Percentiles rank a stretch among this genome's conserved stretches.
phyloP scores from a whole-genome alignment of 441 rosid genomes.

The Erodium trifolium region DNA sequence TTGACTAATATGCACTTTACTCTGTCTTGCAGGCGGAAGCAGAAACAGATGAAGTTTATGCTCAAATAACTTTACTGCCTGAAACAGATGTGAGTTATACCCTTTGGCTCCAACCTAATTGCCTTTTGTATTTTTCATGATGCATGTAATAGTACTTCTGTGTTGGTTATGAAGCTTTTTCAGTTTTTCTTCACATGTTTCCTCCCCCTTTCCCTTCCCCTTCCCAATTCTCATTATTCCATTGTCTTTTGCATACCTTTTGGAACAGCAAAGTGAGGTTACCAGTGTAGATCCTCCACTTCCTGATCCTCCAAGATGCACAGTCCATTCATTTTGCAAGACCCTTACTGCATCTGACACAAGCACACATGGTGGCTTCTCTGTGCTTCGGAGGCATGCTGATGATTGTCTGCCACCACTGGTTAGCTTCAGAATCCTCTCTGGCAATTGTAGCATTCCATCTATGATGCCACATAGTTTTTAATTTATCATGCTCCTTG shows the following conservation, averaged over 20 bases:
- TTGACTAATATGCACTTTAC: background rate
- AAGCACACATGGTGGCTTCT: conserved; percentile 90
- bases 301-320: conserved; percentile 47
- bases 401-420: conserved; percentile 96
- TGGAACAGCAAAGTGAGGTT: conserved; percentile 62
- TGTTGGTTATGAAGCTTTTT: background rate
- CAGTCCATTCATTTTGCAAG: no score
- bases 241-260: background rate
- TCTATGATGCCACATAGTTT: background rate
- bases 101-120: conserved; percentile 8
- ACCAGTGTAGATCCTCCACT: conserved; percentile 44
- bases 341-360: no score
- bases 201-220: background rate
- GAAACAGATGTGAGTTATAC: conserved; percentile 43
- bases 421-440: conserved; percentile 38
- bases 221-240: background rate
- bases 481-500: background rate
- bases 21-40: conserved; percentile 65
- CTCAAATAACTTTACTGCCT: conserved; percentile 85
- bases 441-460: background rate
- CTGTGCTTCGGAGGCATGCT: conserved; percentile 90
- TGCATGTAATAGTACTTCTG: background rate
- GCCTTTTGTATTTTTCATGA: background rate
- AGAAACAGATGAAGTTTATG: conserved; percentile 91
- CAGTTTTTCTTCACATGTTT: background rate